phyloP scores from a whole-genome alignment of 2,329 filamentous ascomycete genomes.

The Botrytis porri region DNA sequence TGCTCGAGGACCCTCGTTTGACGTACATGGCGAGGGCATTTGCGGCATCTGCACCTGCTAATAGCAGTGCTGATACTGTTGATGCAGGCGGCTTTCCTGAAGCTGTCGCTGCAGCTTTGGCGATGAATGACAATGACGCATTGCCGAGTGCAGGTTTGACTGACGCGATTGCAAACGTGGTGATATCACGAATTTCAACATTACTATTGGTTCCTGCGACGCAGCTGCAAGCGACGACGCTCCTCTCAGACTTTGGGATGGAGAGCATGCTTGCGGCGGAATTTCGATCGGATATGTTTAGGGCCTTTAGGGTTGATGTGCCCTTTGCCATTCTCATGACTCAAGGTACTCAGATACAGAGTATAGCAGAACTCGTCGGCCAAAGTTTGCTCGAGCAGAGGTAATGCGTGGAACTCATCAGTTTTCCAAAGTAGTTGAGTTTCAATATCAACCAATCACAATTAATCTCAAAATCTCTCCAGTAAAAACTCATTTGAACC shows the following conservation, averaged over 20 bases:
- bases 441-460: not conserved
- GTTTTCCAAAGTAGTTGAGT: not conserved
- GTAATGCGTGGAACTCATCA: not conserved
- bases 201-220: not conserved
- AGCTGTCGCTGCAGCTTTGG: not conserved
- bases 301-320: slow-evolving; percentile 8
- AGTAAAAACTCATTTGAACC: not conserved
- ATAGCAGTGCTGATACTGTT: not conserved
- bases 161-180: not conserved
- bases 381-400: not conserved
- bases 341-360: not conserved
- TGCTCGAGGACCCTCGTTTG: slow-evolving; percentile 11
- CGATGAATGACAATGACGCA: not conserved
- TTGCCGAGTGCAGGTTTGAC: not conserved
- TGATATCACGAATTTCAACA: not conserved
- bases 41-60: no score
- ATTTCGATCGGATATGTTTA: slow-evolving; percentile 17
- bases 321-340: slow-evolving; percentile 13
- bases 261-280: slow-evolving; percentile 18
- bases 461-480: not conserved
- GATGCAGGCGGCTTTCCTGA: not conserved
- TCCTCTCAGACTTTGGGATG: slow-evolving; percentile 11
- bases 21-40: not conserved
- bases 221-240: not conserved
- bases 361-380: not conserved